Conservation (phyloP, 257 asterid species). For the Thymus quinquecostatus region DNA sequence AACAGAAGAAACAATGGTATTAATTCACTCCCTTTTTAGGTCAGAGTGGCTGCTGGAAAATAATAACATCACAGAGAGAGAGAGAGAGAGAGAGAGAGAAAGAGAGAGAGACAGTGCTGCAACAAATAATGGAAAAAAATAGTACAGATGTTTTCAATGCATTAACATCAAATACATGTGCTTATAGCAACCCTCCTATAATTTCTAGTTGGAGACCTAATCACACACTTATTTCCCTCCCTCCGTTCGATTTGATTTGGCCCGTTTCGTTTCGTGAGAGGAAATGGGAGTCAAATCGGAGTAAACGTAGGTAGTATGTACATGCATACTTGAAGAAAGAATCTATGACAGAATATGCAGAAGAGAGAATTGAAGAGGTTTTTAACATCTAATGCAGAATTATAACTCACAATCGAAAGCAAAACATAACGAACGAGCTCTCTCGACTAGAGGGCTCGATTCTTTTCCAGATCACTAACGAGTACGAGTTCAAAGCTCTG, state of each 20-base stretch:
- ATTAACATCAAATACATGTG: constrained; percentile 27
- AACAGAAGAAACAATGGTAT: constrained; percentile 7
- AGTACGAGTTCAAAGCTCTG: not conserved
- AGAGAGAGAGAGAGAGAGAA: not conserved
- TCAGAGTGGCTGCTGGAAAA: not conserved
- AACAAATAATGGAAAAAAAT: constrained; percentile 16
- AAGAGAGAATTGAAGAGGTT: not conserved
- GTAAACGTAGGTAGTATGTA: too few relatives aligned
- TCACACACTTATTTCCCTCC: not conserved
- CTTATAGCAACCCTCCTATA: constrained; percentile 20
- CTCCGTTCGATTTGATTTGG: not conserved
- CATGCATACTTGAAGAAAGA: not conserved
- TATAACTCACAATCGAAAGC: not conserved
- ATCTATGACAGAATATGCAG: not conserved
- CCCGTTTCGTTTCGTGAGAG: too few relatives aligned
- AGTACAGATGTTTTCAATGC: constrained; percentile 22
- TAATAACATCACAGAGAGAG: not conserved
- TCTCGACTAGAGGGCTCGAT: not conserved
- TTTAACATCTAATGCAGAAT: not conserved
- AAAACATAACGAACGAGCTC: not conserved
- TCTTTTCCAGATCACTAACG: not conserved
- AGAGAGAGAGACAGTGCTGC: constrained; percentile 15
- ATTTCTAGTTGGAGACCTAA: constrained; percentile 6
- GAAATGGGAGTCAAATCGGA: too few relatives aligned
- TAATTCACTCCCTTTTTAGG: constrained; percentile 5